A percentile compares a stretch with the other conserved stretches of the same genome.
phyloP scores from a whole-genome alignment of 768 basidiomycete species.

The Brasilioporus rufonigricans region DNA sequence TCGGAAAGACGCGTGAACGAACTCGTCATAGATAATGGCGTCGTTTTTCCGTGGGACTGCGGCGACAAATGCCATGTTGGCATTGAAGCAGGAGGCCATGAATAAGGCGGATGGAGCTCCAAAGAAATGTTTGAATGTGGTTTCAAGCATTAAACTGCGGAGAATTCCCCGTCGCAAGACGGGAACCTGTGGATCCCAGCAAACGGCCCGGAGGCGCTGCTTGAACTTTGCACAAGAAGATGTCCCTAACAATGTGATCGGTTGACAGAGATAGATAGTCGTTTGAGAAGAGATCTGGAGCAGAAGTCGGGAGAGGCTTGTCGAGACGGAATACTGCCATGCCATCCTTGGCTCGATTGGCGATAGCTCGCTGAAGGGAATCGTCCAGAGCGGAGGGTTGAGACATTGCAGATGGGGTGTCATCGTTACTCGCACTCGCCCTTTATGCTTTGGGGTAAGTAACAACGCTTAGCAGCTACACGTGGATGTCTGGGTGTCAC shows the following conservation, averaged over 20 bases:
- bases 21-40: conserved; percentile 50
- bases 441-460: too few species aligned
- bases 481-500: too few species aligned
- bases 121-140: conserved; percentile 12
- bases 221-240: conserved; percentile 33
- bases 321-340: conserved; percentile 17
- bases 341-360: conserved; percentile 5
- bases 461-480: too few species aligned
- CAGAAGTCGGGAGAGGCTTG: conserved; percentile 16
- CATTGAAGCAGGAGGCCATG: conserved; percentile 55
- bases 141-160: conserved; percentile 14
- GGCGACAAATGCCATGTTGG: conserved; percentile 49
- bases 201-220: conserved; percentile 19
- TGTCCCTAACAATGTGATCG: conserved; percentile 30
- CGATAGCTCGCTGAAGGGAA: conserved; percentile 14
- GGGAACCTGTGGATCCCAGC: conserved; percentile 50
- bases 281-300: conserved; percentile 44
- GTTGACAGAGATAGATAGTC: conserved; percentile 50
- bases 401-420: conserved; percentile 7
- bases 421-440: neutral
- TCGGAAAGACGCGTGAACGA: conserved; percentile 50
- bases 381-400: conserved; percentile 7
- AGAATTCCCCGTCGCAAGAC: conserved; percentile 42
- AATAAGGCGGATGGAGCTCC: conserved; percentile 42
- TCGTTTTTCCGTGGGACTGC: conserved; percentile 45